phyloP scores from a whole-genome alignment of 441 rosid species.

The Mallotus repandus region DNA sequence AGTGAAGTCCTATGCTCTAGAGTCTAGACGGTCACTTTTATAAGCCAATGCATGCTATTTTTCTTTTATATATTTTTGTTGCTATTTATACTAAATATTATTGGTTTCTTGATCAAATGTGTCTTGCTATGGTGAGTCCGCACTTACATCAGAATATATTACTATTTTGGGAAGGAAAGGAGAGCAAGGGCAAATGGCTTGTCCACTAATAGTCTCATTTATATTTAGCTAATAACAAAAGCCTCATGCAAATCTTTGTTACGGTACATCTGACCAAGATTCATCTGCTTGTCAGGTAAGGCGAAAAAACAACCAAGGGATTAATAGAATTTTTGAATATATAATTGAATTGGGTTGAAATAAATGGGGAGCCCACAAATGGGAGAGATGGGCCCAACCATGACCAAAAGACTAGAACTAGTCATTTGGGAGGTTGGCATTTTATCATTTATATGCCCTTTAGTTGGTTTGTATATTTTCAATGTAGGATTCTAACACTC shows the following conservation, averaged over 20 bases:
- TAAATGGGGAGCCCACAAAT: too few relatives aligned
- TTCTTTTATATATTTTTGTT: background rate
- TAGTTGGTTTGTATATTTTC: too few relatives aligned
- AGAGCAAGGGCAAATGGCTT: background rate
- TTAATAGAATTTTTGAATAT: constrained; percentile 8
- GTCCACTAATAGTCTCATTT: background rate
- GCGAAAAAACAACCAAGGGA: constrained; percentile 60
- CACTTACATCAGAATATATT: background rate
- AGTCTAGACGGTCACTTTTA: constrained; percentile 18
- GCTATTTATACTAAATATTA: too few relatives aligned
- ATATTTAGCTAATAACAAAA: too few relatives aligned
- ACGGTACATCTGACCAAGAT: background rate
- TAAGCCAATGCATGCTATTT: background rate
- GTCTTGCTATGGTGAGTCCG: background rate
- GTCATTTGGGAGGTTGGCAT: too few relatives aligned
- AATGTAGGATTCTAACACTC: too few relatives aligned
- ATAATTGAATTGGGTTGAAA: too few relatives aligned
- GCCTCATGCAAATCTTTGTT: background rate
- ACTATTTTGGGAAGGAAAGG: background rate
- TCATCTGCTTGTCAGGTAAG: constrained; percentile 55
- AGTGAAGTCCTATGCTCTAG: constrained; percentile 44
- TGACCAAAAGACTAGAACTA: too few relatives aligned
- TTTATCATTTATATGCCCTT: too few relatives aligned
- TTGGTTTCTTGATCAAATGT: background rate
- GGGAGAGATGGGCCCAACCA: too few relatives aligned